Conservation (phyloP, 2,329 filamentous ascomycete genomes). For the Setomelanomma holmii region DNA sequence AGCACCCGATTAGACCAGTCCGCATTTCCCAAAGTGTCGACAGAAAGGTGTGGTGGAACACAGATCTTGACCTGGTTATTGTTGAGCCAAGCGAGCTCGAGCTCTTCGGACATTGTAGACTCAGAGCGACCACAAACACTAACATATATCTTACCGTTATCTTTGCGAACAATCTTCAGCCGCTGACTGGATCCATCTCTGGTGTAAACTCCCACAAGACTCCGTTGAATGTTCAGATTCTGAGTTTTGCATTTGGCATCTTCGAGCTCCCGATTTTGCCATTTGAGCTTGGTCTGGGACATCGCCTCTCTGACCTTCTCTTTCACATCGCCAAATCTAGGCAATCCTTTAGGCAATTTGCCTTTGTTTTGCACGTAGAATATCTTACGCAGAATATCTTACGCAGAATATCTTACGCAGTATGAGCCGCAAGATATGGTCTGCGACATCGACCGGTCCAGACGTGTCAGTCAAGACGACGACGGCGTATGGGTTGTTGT, state of each 20-base stretch:
- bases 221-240: background rate
- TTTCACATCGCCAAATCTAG: no score
- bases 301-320: background rate
- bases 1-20: conserved; percentile 6
- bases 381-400: no score
- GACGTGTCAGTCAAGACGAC: conserved; percentile 12
- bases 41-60: conserved; percentile 5
- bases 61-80: conserved; percentile 1
- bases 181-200: background rate
- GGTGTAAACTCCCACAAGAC: background rate
- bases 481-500: background rate
- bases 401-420: conserved; percentile 1
- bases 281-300: background rate
- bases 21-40: conserved; percentile 1
- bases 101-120: background rate
- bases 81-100: conserved; percentile 5
- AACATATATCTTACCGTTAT: background rate
- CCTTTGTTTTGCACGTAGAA: no score
- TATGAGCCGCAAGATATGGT: conserved; percentile 8
- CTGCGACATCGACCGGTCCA: conserved; percentile 9
- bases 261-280: background rate
- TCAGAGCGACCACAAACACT: background rate
- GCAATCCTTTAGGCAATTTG: no score
- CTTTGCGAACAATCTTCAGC: background rate
- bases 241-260: background rate